Conservation (phyloP, 2,329 filamentous ascomycete species). For the Graphiopsis chlorocephala region DNA sequence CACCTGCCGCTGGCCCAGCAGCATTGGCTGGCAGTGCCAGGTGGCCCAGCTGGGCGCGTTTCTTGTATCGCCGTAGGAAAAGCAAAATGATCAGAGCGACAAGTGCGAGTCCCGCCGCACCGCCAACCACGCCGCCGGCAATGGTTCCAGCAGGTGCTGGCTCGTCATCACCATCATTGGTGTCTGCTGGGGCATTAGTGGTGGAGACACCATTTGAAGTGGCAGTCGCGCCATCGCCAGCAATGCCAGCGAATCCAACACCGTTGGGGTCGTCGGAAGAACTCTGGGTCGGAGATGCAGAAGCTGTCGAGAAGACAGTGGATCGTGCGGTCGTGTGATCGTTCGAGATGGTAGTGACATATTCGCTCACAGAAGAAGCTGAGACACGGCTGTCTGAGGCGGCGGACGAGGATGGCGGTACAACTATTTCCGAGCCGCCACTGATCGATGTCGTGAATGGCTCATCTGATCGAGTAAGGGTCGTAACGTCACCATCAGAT, state of each 20-base stretch:
- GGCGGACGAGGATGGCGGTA: slow-evolving; percentile 19
- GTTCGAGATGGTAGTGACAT: slow-evolving; percentile 6
- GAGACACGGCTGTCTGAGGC: neutral
- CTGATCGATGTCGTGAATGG: slow-evolving; percentile 29
- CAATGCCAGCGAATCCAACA: slow-evolving; percentile 7
- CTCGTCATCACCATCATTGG: slow-evolving; percentile 19
- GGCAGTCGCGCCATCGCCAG: slow-evolving; percentile 8
- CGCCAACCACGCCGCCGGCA: slow-evolving; percentile 62
- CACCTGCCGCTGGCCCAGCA: slow-evolving; percentile 10
- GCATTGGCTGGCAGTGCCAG: slow-evolving; percentile 27
- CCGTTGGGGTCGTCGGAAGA: slow-evolving; percentile 4
- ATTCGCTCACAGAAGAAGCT: slow-evolving; percentile 2
- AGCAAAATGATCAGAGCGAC: slow-evolving; percentile 52
- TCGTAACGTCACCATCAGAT: slow-evolving; percentile 25
- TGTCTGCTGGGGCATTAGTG: slow-evolving; percentile 6
- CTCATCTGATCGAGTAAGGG: slow-evolving; percentile 22
- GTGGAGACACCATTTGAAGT: neutral
- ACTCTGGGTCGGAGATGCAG: neutral
- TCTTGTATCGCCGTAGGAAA: slow-evolving; percentile 52
- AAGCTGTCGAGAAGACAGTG: slow-evolving; percentile 10
- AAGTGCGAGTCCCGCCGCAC: slow-evolving; percentile 56
- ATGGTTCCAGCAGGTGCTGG: slow-evolving; percentile 51
- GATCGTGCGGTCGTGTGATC: slow-evolving; percentile 1
- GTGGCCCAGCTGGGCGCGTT: slow-evolving; percentile 24
- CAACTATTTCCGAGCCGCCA: slow-evolving; percentile 25